Conservation (phyloP, 768 basidiomycete genomes). For the Candolleomyces aberdarensis region DNA sequence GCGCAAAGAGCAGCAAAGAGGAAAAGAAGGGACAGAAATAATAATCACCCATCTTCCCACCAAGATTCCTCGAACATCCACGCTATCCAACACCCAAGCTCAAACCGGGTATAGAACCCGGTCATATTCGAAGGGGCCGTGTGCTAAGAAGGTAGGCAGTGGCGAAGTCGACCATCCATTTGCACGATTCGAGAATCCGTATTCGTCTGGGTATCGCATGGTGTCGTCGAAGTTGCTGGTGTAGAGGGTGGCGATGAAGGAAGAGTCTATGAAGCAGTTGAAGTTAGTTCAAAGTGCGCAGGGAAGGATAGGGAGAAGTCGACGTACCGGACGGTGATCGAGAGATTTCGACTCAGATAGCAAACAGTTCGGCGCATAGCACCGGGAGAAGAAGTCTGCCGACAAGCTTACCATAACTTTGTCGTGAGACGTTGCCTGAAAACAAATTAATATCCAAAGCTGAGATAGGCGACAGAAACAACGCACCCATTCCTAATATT, state of each 20-base stretch:
- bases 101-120: conserved; percentile 87
- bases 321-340: conserved; percentile 44
- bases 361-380: background rate
- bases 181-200: conserved; percentile 73
- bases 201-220: conserved; percentile 86
- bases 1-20: background rate
- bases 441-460: conserved; percentile 12
- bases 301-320: too few species aligned
- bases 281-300: too few species aligned
- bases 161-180: conserved; percentile 87
- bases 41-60: conserved; percentile 58
- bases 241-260: conserved; percentile 80
- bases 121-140: conserved; percentile 50
- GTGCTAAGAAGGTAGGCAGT: conserved; percentile 75
- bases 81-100: conserved; percentile 82
- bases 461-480: background rate
- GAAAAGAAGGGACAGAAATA: background rate
- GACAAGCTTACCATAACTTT: conserved; percentile 66
- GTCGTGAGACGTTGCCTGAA: conserved; percentile 75
- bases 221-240: conserved; percentile 72
- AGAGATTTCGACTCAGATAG: conserved; percentile 62
- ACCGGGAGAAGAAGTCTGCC: conserved; percentile 9
- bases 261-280: conserved; percentile 44
- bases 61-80: conserved; percentile 80
- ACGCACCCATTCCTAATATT: conserved; percentile 82